These are phyloP conservation scores for Sedum album DNA, from an alignment of 164 flowering plant species.

Conservation along the genomic window DNA sequence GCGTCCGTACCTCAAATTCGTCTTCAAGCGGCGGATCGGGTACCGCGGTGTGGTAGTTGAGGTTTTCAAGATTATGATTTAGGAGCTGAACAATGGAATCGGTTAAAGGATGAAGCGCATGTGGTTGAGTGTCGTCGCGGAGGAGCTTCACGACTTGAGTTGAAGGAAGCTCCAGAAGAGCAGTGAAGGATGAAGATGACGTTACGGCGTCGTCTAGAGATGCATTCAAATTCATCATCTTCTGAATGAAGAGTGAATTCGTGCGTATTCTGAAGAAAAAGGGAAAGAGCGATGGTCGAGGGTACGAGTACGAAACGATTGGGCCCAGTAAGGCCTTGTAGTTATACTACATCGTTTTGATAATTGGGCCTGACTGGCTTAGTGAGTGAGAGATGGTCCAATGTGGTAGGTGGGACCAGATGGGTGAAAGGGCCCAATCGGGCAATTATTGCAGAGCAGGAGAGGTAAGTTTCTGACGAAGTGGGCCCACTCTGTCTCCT, in stretches of 20 bases:
- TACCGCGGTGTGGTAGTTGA: not conserved
- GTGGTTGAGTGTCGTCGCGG: not conserved
- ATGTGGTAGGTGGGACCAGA: not conserved
- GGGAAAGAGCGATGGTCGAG: not conserved
- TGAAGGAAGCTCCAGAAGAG: slow-evolving; percentile 6
- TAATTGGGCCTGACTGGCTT: no score
- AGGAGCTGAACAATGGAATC: not conserved
- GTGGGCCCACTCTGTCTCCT: not conserved
- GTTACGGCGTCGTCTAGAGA: not conserved
- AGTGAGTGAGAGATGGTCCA: slow-evolving; percentile 6
- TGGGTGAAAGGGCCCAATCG: not conserved
- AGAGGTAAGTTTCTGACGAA: slow-evolving; percentile 1
- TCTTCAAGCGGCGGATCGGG: not conserved
- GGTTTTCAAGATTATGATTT: not conserved
- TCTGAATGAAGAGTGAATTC: not conserved
- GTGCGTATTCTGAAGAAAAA: not conserved
- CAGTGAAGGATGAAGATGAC: not conserved
- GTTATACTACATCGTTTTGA: no score
- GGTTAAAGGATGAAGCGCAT: not conserved
- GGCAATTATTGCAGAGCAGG: not conserved
- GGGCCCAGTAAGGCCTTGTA: no score
- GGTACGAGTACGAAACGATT: not conserved
- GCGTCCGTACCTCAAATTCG: not conserved
- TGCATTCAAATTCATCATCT: not conserved
- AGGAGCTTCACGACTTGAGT: slow-evolving; percentile 1